Evolutionary conservation across 805 yeast species (phyloP), one percentile per base, ranked within the genome.

Genomic region (Wickerhamiella hasegawae): DNA sequence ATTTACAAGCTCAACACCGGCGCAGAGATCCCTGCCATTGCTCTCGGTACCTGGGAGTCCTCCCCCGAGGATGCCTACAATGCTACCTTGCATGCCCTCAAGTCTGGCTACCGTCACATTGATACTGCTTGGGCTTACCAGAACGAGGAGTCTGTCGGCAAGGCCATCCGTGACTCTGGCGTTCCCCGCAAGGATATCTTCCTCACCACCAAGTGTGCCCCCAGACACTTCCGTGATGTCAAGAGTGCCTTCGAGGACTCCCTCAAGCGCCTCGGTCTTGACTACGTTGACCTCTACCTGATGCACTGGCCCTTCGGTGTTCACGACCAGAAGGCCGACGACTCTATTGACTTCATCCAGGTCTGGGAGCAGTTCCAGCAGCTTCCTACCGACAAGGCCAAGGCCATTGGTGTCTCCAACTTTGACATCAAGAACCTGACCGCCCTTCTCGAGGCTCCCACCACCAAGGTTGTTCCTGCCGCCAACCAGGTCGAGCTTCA

Each of bases 401-500:
- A 65, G 46, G 66, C 82, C 23, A 67, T 79, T 52, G 90, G 87
- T 42, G 79, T 79, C 20, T 74, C 82, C 17, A 79, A 79, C 57
- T 70, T 72, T 48, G 64, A 76, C 12, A 51, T 64, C 16, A 62
- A 60, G 42, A 66, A 71, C 40, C 51, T 76, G 38, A 58, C 64
- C 37, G 60, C 53, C 29, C 60, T 79, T 41, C 58, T 78, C 37
- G 35, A 24, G 5, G 40, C 43, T 15, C 55, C 56, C 11, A 63
- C 62, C 30, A 68, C 68, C 36, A 68, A 55, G 20, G 55, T 69
- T 31, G 65, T 62, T n/a, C 93, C 93, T 9, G 82, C 69, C n/a
- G 70, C 64, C 17, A 71, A 75, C 57, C 92, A 81, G 60, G 63
- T 77, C 38, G 92, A 81, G 58, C 56, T 71, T 37, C 90, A 80